Conservation (phyloP, 1,284 basidiomycete species). For the Puccinia horiana region DNA sequence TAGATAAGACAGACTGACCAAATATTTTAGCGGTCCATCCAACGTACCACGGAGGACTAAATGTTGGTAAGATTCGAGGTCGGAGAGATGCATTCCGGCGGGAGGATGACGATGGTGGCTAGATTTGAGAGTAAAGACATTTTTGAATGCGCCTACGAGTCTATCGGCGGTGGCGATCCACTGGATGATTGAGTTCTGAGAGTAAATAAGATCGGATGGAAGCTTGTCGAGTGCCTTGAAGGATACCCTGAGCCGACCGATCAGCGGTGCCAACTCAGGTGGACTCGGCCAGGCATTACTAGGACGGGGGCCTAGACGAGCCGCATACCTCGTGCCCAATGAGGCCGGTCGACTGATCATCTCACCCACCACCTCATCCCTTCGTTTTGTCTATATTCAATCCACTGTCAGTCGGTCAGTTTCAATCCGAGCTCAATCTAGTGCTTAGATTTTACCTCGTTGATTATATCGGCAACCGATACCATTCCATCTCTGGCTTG, state of each 20-base stretch:
- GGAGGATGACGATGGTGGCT: neutral
- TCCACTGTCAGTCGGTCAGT: neutral
- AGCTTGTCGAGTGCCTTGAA: neutral
- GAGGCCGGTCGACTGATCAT: conserved; percentile 2
- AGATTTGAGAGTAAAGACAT: neutral
- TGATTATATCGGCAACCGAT: neutral
- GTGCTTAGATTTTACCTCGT: neutral
- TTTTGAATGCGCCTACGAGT: neutral
- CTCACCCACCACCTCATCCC: conserved; percentile 10
- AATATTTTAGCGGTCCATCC: conserved; percentile 1
- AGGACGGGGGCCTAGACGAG: neutral
- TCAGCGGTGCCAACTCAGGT: neutral
- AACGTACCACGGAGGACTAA: neutral
- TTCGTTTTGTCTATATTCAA: neutral
- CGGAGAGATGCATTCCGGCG: neutral
- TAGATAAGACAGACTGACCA: neutral
- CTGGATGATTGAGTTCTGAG: neutral
- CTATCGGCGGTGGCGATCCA: conserved; percentile 16
- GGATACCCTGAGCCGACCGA: neutral
- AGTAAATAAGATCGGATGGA: neutral
- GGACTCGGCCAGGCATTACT: neutral
- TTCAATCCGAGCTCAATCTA: neutral
- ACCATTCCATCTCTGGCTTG: conserved; percentile 21
- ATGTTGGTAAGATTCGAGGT: neutral
- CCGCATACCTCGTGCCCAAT: neutral